Conservation (phyloP, 768 basidiomycete genomes). For the Amanita pseudoporphyria region DNA sequence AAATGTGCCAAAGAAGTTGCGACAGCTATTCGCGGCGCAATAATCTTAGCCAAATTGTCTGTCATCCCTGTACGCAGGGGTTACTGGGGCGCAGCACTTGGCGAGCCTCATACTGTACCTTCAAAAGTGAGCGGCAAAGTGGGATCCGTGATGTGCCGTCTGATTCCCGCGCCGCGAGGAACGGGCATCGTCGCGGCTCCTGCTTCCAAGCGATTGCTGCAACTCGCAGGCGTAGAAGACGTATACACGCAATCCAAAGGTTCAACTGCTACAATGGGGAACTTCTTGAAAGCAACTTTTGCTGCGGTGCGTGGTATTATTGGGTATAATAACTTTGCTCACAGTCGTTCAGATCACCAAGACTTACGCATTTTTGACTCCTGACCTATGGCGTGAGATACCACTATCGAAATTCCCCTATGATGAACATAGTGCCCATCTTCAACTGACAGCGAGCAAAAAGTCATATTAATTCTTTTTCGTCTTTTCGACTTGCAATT, state of each 20-base stretch:
- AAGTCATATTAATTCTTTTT: slow-evolving; percentile 47
- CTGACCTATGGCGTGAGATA: slow-evolving; percentile 96
- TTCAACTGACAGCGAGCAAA: slow-evolving; percentile 77
- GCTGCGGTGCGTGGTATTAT: slow-evolving; percentile 54
- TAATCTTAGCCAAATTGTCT: slow-evolving; percentile 96
- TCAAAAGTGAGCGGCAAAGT: slow-evolving; percentile 98
- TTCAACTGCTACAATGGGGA: slow-evolving; percentile 97
- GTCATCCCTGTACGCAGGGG: slow-evolving; percentile 98
- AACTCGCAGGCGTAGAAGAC: slow-evolving; percentile 97
- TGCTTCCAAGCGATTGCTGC: slow-evolving; percentile 91
- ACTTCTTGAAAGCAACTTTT: slow-evolving; percentile 97
- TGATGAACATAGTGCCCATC: slow-evolving; percentile 92
- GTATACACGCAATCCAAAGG: slow-evolving; percentile 98
- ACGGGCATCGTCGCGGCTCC: slow-evolving; percentile 99
- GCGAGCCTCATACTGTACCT: slow-evolving; percentile 98
- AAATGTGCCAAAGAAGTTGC: slow-evolving; percentile 99
- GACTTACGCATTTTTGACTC: slow-evolving; percentile 97
- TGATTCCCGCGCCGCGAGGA: slow-evolving; percentile 96
- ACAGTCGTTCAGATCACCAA: slow-evolving; percentile 67
- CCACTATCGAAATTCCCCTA: slow-evolving; percentile 82
- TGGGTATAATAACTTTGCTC: background rate
- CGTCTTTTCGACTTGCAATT: background rate
- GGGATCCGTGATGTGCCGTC: slow-evolving; percentile 98
- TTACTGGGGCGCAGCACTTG: slow-evolving; percentile 99
- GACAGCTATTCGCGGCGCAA: slow-evolving; percentile 98